Evolutionary conservation across 2,329 filamentous ascomycete species (phyloP).

Genomic region (Colletotrichum tabaci): DNA sequence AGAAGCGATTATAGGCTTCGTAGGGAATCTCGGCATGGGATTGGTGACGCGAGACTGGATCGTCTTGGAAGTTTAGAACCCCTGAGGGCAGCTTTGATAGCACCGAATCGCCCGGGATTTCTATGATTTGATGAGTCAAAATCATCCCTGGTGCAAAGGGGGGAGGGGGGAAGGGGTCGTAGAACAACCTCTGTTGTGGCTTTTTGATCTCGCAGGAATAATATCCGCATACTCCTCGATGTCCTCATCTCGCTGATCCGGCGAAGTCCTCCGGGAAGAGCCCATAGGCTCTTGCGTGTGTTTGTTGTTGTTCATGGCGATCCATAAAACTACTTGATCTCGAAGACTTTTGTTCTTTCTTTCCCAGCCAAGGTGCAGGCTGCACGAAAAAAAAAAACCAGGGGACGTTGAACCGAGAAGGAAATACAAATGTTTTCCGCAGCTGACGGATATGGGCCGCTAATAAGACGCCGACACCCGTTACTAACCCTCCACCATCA

Average conservation of each 20-base stretch:
- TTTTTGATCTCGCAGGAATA: slow-evolving; percentile 18
- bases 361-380: too few species aligned
- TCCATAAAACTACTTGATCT: background rate
- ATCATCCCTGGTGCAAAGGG: too few species aligned
- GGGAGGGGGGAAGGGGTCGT: background rate
- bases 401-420: background rate
- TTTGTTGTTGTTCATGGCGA: slow-evolving; percentile 17
- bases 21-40: slow-evolving; percentile 59
- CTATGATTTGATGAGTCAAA: slow-evolving; percentile 19
- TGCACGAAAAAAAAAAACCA: too few species aligned
- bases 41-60: slow-evolving; percentile 20
- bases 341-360: too few species aligned
- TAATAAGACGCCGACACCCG: slow-evolving; percentile 25
- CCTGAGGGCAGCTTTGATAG: slow-evolving; percentile 32
- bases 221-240: slow-evolving; percentile 37
- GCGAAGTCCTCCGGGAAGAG: slow-evolving; percentile 25
- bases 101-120: slow-evolving; percentile 5
- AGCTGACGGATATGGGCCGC: slow-evolving; percentile 22
- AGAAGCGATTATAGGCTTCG: slow-evolving; percentile 76
- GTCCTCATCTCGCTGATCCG: slow-evolving; percentile 18
- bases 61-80: slow-evolving; percentile 29
- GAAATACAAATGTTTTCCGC: background rate
- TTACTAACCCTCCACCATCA: slow-evolving; percentile 13
- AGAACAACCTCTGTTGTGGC: slow-evolving; percentile 13
- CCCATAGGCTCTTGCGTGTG: slow-evolving; percentile 11